Evolutionary conservation across 352 stramenopile species (phyloP), one percentile per base, ranked within the genome.

Genomic region (Peronospora farinosa): DNA sequence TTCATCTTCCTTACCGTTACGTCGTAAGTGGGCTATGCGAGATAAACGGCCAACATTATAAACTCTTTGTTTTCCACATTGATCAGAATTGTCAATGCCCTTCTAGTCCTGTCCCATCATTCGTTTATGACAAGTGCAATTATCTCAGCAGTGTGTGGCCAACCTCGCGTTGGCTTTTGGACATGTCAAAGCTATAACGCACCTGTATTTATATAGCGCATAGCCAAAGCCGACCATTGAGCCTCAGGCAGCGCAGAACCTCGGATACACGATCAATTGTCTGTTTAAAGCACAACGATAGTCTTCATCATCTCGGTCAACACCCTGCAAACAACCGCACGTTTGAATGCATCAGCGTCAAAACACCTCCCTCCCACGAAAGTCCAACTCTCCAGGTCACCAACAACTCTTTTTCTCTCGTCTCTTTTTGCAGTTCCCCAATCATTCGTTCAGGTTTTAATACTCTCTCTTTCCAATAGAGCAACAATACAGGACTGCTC

Each of bases 1-100:
- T 90, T 90, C 51, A 60, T 90, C 45, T 84, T 83, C 52, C 64
- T 90, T 27, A 63, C 85, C 28, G 54, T 72, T 37, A 72, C 65
- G 21, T 68, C 73, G 32, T 86, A 74, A 55, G 30, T 46, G 45
- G 31, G 15, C n/a, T 27, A 3, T 21, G 19, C 19, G 19, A 21
- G 19, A 21, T 31, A 5, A 31, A 31, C 27, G 27, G 27, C 19
- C 17, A 12, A 46, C 25, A 48, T 13, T 3, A 21, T 45, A 57
- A 57, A 43, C 40, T 41, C 60, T 64, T 65, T 51, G 40, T 31
- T 31, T 31, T 10, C 27, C 5, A 31, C 19, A 21, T 21, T 21
- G 19, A 21, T 3, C 27, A 31, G 27, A 31, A 31, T 10, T 31
- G 15, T 37, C n/a, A 33, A 27, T 33, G 2, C 19, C 31, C 37